Conservation (phyloP, 1,284 basidiomycete genomes). For the Trichosporon ovoides region DNA sequence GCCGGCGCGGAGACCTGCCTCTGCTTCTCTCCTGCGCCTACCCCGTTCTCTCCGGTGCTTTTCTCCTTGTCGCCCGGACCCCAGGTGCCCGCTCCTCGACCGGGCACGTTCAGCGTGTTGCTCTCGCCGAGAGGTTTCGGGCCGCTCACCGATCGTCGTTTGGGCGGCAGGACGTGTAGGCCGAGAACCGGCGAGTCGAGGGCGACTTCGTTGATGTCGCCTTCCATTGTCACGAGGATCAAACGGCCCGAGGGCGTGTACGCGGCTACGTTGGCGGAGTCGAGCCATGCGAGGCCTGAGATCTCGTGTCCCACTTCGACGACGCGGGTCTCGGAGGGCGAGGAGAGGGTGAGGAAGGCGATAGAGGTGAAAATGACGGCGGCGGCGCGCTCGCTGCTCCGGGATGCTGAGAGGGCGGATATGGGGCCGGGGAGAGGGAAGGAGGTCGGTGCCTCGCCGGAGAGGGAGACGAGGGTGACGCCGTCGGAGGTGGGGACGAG, state of each 20-base stretch:
- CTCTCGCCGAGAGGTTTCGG: neutral
- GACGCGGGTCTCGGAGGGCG: neutral
- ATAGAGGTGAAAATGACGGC: neutral
- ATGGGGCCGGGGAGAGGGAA: no score
- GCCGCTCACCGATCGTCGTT: neutral
- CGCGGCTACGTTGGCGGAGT: conserved; percentile 19
- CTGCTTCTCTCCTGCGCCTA: no score
- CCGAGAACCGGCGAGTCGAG: conserved; percentile 15
- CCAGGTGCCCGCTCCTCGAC: no score
- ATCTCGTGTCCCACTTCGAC: conserved; percentile 12
- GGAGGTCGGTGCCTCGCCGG: no score
- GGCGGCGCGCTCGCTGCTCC: no score
- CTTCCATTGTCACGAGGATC: conserved; percentile 18
- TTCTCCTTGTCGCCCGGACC: no score
- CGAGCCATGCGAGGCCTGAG: conserved; percentile 17
- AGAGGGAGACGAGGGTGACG: no score
- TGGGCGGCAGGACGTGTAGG: conserved; percentile 12
- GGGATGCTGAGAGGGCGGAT: no score
- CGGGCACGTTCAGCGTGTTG: conserved; percentile 13
- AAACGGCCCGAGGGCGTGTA: conserved; percentile 13
- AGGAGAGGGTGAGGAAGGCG: neutral
- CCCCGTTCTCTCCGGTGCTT: no score
- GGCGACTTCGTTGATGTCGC: conserved; percentile 1
- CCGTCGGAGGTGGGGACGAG: no score
- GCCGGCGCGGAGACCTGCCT: no score